Evolutionary conservation across 805 yeast species (phyloP), one percentile per base, ranked within the genome.

Genomic region (Yarrowia sp.): DNA sequence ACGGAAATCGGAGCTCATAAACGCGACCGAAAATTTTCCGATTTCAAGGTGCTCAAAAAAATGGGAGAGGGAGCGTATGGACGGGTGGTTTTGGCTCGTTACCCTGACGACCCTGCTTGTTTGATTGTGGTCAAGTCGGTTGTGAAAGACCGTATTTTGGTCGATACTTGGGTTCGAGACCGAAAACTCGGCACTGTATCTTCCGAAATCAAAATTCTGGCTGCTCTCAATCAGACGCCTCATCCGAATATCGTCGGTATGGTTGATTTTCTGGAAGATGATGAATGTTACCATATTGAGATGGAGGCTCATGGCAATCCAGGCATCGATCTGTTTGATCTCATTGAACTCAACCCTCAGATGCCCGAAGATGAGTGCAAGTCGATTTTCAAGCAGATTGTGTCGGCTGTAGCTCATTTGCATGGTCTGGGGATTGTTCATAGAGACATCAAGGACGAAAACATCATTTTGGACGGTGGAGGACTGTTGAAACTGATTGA

Each of bases 51-150:
- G 0, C 51, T 91, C 48, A 88, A 89, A 73, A 84, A 86, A 67
- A 84, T 95, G 86, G 99, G 99, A 1, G 93, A 89, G 74, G 99
- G 99, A 42, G 97, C 98, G 0, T 95, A 95, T 72, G 99, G 99
- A 11, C 90, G 90, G 72, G 99, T 95, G 17, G 87, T 90, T 31
- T 80, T 90, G 28, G 95, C 90, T 4, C 83, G 83, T 73, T 89
- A 87, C 71, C 83, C 82, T 51, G 79, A 81, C 32, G 91, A 89
- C 69, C 81, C 83, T 0, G 76, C 76, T 1, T 87, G 89, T 73
- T 83, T 81, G 67, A 87, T 91, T 44, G 90, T 95, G 15, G 84
- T 92, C 66, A 95, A 95, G 75, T 86, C 96, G 70, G 95, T 95
- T 58, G 89, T 90, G 73, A 95, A 95, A 72, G 96, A 91, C 70